Evolutionary conservation across 2,329 filamentous ascomycete genomes (phyloP).

Genomic region (Phaeosphaeriaceae sp.): DNA sequence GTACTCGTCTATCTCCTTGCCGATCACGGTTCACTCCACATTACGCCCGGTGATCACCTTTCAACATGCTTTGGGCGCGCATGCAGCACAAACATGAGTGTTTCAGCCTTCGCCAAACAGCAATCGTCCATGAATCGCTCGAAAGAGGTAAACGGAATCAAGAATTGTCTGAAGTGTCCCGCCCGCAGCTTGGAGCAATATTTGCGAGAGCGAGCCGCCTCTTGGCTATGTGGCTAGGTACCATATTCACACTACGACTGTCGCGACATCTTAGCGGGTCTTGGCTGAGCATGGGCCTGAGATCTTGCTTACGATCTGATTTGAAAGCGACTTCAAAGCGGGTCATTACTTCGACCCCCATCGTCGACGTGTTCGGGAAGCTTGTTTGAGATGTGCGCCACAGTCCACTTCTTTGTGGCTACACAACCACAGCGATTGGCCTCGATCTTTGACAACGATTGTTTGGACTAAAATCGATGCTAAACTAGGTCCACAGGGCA

Average conservation of each 20-base stretch:
- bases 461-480: background rate
- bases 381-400: background rate
- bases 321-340: background rate
- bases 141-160: background rate
- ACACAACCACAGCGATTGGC: background rate
- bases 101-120: background rate
- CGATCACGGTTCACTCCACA: conserved; percentile 3
- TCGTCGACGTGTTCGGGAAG: background rate
- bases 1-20: conserved; percentile 1
- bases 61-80: background rate
- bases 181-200: background rate
- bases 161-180: background rate
- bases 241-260: background rate
- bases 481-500: background rate
- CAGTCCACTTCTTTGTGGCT: background rate
- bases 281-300: background rate
- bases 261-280: background rate
- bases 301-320: background rate
- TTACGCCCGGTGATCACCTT: background rate
- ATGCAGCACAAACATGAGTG: background rate
- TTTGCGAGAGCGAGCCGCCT: background rate
- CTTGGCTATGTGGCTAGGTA: background rate
- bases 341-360: background rate
- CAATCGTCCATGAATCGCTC: background rate
- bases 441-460: background rate